These are phyloP conservation scores for Diplotaxis tenuifolia DNA, from an alignment of 345 rosid genomes.

Conservation along the genomic window DNA sequence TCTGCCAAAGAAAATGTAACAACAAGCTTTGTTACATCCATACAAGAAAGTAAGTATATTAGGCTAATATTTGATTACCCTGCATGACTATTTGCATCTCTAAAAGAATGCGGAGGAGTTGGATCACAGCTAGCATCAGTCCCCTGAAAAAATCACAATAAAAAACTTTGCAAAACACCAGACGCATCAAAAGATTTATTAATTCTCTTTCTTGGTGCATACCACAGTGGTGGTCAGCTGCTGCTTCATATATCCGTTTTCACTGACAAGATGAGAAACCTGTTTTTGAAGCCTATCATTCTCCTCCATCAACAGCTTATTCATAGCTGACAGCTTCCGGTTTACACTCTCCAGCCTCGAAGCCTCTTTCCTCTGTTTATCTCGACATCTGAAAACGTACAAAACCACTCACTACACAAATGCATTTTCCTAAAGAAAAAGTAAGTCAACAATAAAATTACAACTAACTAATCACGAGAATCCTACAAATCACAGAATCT, in stretches of 20 bases:
- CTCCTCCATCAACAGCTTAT: slow-evolving; percentile 97
- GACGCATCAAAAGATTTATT: background rate
- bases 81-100: slow-evolving; percentile 96
- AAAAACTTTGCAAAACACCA: background rate
- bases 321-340: slow-evolving; percentile 90
- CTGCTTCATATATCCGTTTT: slow-evolving; percentile 90
- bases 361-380: slow-evolving; percentile 97
- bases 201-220: background rate
- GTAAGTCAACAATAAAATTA: background rate
- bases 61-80: no score
- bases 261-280: slow-evolving; percentile 95
- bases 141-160: slow-evolving; percentile 33
- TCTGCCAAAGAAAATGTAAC: slow-evolving; percentile 46
- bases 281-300: slow-evolving; percentile 97
- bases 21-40: background rate
- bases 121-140: slow-evolving; percentile 92
- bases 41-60: no score
- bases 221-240: slow-evolving; percentile 65
- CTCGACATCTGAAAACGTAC: slow-evolving; percentile 71
- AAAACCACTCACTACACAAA: background rate
- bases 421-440: background rate
- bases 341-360: slow-evolving; percentile 94
- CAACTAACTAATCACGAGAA: background rate
- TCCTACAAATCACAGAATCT: background rate
- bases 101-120: slow-evolving; percentile 88